Evolutionary conservation across 2,329 filamentous ascomycete species (phyloP), one percentile per base, ranked within the genome.

Genomic region (Penicillium decumbens): DNA sequence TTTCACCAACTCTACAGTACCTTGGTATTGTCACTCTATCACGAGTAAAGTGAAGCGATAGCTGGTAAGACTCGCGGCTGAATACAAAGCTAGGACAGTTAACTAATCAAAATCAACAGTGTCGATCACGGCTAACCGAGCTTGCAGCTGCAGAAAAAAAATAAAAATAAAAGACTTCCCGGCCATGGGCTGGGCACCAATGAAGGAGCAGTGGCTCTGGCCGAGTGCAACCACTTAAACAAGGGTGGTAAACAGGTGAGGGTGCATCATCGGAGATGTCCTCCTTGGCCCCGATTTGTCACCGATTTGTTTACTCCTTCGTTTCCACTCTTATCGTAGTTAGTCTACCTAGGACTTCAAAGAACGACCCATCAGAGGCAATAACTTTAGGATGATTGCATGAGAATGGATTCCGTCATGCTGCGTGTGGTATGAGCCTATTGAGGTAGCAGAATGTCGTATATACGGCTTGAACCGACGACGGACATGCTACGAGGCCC

Each of bases 111-210:
- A 37, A 37, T 37, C 33, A 37, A 37, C 33, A 23, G 25, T 49
- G 49, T 45, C 45, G 49, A 51, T 51, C 49, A 20, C 46, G 35
- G 40, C 40, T 43, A 40, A 43, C 29, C 41, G 25, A 49, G 37
- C 45, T 29, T 42, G 41, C 41, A 48, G 45, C 32, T 37, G 20
- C 12, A 23, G 43, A 46, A 45, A 43, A 50, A 9, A 10, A 28
- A 28, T 2, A 23, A 45, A 43, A 45, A 27, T 4, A 27, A 27
- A 51, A 47, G 33, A 30, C 41, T 45, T 51, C 37, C 40, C 45
- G 43, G 43, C 35, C 33, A 33, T 43, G 24, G 44, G 18, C 50
- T 57, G 56, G 55, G 56, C 57, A 54, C 56, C 55, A 57, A 57
- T 58, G 47, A 51, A 30, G 41, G 39, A 32, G 27, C 40, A 32